Conservation (phyloP, 2,329 filamentous ascomycete species). For the Dactylonectria estremocensis region DNA sequence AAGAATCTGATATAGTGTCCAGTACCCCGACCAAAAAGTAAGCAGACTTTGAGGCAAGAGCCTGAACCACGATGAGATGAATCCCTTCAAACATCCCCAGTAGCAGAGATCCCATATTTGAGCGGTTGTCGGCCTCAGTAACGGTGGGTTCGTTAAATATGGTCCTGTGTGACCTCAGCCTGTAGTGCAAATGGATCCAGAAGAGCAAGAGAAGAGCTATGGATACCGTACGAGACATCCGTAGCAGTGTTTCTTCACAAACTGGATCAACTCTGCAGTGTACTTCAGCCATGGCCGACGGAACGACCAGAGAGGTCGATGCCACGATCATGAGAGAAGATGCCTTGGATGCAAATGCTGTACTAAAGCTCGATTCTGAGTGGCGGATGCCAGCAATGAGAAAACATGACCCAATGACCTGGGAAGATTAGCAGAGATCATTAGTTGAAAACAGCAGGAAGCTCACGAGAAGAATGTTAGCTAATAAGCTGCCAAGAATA, state of each 20-base stretch:
- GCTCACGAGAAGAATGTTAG: slow-evolving; percentile 13
- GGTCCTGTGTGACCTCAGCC: not conserved
- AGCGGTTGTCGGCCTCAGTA: not conserved
- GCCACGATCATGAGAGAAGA: slow-evolving; percentile 12
- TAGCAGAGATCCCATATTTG: not conserved
- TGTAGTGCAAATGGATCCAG: slow-evolving; percentile 7
- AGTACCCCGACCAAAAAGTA: slow-evolving; percentile 2
- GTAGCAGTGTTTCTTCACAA: not conserved
- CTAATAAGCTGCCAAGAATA: slow-evolving; percentile 10
- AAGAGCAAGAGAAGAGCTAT: slow-evolving; percentile 12
- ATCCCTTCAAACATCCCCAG: not conserved
- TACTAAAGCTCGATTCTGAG: slow-evolving; percentile 7
- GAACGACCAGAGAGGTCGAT: slow-evolving; percentile 8
- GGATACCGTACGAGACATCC: slow-evolving; percentile 1
- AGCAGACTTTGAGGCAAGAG: not conserved
- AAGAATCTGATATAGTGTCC: not conserved
- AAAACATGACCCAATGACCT: slow-evolving; percentile 16
- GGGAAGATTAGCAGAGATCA: not conserved
- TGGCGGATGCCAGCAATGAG: slow-evolving; percentile 9
- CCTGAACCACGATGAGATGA: not conserved
- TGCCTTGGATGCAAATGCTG: not conserved
- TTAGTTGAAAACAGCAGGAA: not conserved
- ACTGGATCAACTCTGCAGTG: not conserved
- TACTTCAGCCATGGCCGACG: not conserved
- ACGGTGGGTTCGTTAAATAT: not conserved